Evolutionary conservation across 441 rosid species (phyloP), one percentile per base, ranked within the genome.

Genomic region (Gossypium davidsonii): DNA sequence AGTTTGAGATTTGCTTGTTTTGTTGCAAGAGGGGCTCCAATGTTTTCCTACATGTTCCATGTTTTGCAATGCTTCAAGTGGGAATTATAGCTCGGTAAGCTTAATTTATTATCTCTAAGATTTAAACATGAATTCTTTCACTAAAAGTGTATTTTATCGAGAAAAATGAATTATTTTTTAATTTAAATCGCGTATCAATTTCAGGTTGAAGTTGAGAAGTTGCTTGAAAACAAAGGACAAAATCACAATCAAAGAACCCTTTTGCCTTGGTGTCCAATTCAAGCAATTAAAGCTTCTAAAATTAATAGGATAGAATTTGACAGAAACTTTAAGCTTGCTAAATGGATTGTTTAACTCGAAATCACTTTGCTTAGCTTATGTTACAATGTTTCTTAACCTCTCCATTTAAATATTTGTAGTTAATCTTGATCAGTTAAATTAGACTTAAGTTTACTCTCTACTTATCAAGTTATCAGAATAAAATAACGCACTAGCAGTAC

Each of bases 251-350:
- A 67, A 67, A 73, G 58, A 39, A 18, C 59, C 68, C 18, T 2
- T 73, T 66, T 76, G 51, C 59, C 85, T 84, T 84, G 4, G 55
- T 75, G 71, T 82, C 70, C 80, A 82, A 77, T 80, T 73, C 71
- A 85, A 82, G 88, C 70, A 77, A 80, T 57, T 70, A 52, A 67
- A 11, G 18, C 60, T 65, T 23, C 56, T 77, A 28, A 42, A 26
- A 31, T 34, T 76, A 11, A 58, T 25, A 23, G 59, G 51, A 7
- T 18, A 56, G 63, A 66, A 28, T 56, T 28, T 60, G 37, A 67
- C 48, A 53, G 58, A 53, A 53, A 17, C 58, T 17, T 53, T 12
- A 46, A 46, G 51, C 51, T 46, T 46, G 15, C 14, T 44, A 44
- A 44, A 44, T n/a, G 11, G 49, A 44, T 44, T 44, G 49, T 44